phyloP scores from a whole-genome alignment of 2,329 filamentous ascomycete species.

The Helicocarpus griseus region DNA sequence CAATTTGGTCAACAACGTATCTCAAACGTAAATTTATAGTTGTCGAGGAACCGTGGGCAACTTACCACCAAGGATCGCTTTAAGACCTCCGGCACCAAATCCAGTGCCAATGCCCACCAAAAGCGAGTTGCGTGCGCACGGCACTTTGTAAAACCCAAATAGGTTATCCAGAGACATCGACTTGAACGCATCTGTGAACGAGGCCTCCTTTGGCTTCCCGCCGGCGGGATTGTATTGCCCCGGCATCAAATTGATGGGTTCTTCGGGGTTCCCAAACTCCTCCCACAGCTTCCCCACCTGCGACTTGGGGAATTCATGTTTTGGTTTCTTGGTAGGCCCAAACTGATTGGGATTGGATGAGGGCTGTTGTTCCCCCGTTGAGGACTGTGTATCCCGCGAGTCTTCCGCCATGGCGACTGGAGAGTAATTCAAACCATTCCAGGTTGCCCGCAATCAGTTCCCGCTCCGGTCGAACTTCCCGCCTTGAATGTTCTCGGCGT shows the following conservation, averaged over 20 bases:
- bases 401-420: conserved; percentile 10
- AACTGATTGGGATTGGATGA: conserved; percentile 5
- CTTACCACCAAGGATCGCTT: conserved; percentile 65
- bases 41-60: conserved; percentile 4
- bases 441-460: not conserved
- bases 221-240: conserved; percentile 50
- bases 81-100: conserved; percentile 62
- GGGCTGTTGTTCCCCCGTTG: conserved; percentile 1
- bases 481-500: not conserved
- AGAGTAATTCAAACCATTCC: not conserved
- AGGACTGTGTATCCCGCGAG: conserved; percentile 8
- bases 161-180: conserved; percentile 44
- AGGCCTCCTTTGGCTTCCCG: conserved; percentile 38
- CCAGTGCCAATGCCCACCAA: conserved; percentile 75
- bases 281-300: conserved; percentile 41
- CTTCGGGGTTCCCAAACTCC: conserved; percentile 37
- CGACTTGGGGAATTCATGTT: conserved; percentile 34
- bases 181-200: conserved; percentile 32
- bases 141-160: conserved; percentile 60
- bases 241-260: conserved; percentile 46
- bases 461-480: not conserved
- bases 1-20: not conserved
- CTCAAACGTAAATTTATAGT: not conserved
- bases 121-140: conserved; percentile 75
- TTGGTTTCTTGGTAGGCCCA: conserved; percentile 23